Conservation (phyloP, 78 protist species). For the Andalucia godoyi region DNA sequence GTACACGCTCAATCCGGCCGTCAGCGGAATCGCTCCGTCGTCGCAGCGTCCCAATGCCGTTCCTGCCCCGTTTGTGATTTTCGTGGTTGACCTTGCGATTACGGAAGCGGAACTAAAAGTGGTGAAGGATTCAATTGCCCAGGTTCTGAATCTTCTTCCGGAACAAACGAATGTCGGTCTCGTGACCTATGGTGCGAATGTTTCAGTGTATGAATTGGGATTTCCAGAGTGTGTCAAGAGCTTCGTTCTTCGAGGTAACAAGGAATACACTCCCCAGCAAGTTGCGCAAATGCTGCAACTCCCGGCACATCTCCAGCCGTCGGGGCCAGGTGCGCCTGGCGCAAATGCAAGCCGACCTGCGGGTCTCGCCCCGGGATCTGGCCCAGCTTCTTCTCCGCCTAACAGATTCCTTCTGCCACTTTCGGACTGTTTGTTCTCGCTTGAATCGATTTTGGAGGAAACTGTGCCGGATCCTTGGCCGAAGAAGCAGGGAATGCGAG, state of each 20-base stretch:
- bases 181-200: slow-evolving; percentile 88
- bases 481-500: slow-evolving; percentile 53
- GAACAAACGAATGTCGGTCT: slow-evolving; percentile 78
- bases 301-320: neutral
- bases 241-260: slow-evolving; percentile 81
- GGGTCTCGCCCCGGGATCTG: neutral
- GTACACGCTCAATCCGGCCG: slow-evolving; percentile 58
- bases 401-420: slow-evolving; percentile 69
- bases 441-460: slow-evolving; percentile 76
- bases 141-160: slow-evolving; percentile 73
- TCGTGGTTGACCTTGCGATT: slow-evolving; percentile 81
- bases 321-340: neutral
- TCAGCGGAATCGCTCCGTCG: no score
- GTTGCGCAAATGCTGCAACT: slow-evolving; percentile 44
- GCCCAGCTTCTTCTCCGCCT: neutral
- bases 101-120: slow-evolving; percentile 65
- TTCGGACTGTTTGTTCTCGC: slow-evolving; percentile 62
- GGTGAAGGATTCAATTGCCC: slow-evolving; percentile 66
- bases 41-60: neutral
- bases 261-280: slow-evolving; percentile 18
- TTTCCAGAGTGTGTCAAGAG: slow-evolving; percentile 47
- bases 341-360: neutral
- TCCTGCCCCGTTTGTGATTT: slow-evolving; percentile 69
- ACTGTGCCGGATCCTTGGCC: slow-evolving; percentile 87
- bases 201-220: slow-evolving; percentile 76